Conservation (phyloP, 225 moss, liverwort and hornwort species). For the Climacium dendroides region DNA sequence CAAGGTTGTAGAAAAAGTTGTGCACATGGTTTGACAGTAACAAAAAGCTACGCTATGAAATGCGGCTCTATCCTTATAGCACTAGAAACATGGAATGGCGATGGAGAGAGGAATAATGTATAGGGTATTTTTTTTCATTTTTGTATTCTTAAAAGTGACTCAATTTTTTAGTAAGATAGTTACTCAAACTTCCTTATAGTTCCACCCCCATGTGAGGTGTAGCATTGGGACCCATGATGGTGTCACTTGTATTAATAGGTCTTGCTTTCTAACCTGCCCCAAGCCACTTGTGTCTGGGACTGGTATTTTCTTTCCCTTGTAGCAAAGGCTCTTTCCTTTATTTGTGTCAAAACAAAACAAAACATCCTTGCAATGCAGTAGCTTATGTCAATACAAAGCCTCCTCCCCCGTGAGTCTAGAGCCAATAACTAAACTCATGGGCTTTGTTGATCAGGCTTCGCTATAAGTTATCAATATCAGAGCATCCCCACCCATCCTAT, state of each 20-base stretch:
- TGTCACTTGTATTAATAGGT: too few species aligned
- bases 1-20: neutral
- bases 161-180: neutral
- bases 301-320: too few species aligned
- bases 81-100: neutral
- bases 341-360: too few species aligned
- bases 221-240: too few species aligned
- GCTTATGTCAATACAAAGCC: neutral
- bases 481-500: too few species aligned
- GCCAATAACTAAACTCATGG: neutral
- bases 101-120: neutral
- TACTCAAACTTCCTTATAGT: neutral
- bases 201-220: too few species aligned
- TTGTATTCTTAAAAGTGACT: neutral
- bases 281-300: too few species aligned
- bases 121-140: neutral
- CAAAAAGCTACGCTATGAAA: neutral
- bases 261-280: too few species aligned
- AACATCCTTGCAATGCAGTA: too few species aligned
- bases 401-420: neutral
- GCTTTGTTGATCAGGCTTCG: neutral
- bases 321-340: too few species aligned
- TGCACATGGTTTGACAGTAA: neutral
- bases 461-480: too few species aligned
- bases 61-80: neutral